Conservation (phyloP, 805 yeast genomes). For the Starmerella apis region DNA sequence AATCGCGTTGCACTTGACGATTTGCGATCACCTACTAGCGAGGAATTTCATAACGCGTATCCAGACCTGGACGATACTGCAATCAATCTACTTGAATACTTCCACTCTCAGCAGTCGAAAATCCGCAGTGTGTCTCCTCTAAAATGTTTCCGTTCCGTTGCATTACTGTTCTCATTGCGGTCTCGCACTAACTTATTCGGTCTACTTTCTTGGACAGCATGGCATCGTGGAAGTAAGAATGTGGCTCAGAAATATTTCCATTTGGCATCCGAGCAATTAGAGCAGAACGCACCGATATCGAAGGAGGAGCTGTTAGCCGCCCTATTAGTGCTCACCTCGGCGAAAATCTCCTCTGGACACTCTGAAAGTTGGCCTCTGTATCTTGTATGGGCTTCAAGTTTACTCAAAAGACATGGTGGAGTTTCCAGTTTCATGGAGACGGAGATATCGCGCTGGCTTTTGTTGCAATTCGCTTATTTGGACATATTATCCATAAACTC, state of each 20-base stretch:
- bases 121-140: constrained; percentile 42
- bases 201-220: constrained; percentile 49
- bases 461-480: constrained; percentile 71
- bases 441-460: constrained; percentile 57
- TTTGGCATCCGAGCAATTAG: constrained; percentile 23
- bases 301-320: constrained; percentile 46
- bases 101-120: constrained; percentile 40
- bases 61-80: constrained; percentile 38
- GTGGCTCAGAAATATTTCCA: constrained; percentile 25
- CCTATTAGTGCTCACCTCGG: constrained; percentile 59
- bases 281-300: constrained; percentile 17
- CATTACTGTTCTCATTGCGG: constrained; percentile 43
- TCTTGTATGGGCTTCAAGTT: constrained; percentile 53
- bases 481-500: constrained; percentile 59
- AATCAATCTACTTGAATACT: constrained; percentile 40
- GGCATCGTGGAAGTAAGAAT: constrained; percentile 31
- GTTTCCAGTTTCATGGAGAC: constrained; percentile 41
- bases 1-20: background rate
- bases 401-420: constrained; percentile 56
- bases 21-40: background rate
- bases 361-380: constrained; percentile 63
- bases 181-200: constrained; percentile 43
- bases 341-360: constrained; percentile 75
- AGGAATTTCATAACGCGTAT: constrained; percentile 2
- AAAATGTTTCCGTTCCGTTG: constrained; percentile 44